Evolutionary conservation across 1,284 basidiomycete species (phyloP), one percentile per base, ranked within the genome.

Genomic region (Trichosporon coremiiforme): DNA sequence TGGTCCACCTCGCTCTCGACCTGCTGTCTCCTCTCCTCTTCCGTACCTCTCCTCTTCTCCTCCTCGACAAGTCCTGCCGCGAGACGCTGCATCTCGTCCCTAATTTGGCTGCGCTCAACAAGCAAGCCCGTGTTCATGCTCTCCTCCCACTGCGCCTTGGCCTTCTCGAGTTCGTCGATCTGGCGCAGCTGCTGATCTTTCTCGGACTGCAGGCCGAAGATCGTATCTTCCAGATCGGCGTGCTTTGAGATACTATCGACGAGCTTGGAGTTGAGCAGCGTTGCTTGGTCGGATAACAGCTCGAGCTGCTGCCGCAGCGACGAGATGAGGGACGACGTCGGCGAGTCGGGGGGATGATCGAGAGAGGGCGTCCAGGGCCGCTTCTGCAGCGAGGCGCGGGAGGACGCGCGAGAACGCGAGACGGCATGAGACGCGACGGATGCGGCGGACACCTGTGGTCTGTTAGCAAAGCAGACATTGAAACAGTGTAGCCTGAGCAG

Each of bases 1-100:
- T 98, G 94, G 81, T 98, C 95, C 60, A 99, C 85, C 72, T 95
- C 93, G 83, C 94, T 92, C 75, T 97, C 95, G 67, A 90, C 90
- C 71, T 84, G 84, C 25, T 85, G 86, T 55, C 91, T 88, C 17
- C 91, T 93, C 71, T 87, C 89, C 82, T 96, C 95, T 1, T 95
- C 96, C 79, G 94, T 90, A 17, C 94, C 95, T 20, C 95, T 88
- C 75, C 91, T 89, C 3, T 93, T 90, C 22, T 95, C 94, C 84
- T 98, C 96, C 77, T 97, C 94, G 13, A 95, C 93, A 20, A 95
- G 90, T 66, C 90, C 91, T 75, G 96, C 93, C 89, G 98, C 98
- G 74, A 99, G 86, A 35, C 94, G 88, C 76, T 90, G 96, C 78
- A 99, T 90, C 84, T 99, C 97, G 8, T 89, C 84, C 20, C 92